Base-by-base conservation (phyloP, 2,329 filamentous ascomycete species). In the Sphaceloma murrayae region DNA sequence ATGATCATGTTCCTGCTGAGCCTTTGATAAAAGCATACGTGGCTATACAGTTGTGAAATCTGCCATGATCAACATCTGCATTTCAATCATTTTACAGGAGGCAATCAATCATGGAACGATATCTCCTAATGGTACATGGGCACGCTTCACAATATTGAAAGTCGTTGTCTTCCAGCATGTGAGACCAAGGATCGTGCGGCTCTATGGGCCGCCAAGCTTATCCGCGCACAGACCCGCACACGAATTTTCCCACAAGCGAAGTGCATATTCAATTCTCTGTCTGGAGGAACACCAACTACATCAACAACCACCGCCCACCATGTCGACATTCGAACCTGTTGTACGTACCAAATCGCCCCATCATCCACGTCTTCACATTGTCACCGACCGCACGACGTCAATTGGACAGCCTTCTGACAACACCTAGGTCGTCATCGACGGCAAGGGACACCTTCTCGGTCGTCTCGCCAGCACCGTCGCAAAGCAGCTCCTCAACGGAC, bases 381-480 rank as follows among this genome's bases (percentile, higher is more conserved):
- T n/a, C n/a, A n/a, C n/a, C n/a, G n/a, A n/a, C n/a, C n/a, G n/a
- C n/a, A n/a, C n/a, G n/a, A n/a, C n/a, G n/a, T n/a, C n/a, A n/a
- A n/a, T n/a, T n/a, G n/a, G n/a, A n/a, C n/a, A n/a, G n/a, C n/a
- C n/a, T n/a, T n/a, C 47, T 51, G 40, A 51, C 49, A 33, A 24
- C 29, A 40, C 47, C 39, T 53, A 94, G 87, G 82, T 95, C 76
- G 85, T 95, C 76, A 94, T 98, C 69, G 91, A 98, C 82, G 91
- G 88, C 85, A 98, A 98, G 82, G 91, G 91, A 74, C 91, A 98
- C 75, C 84, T 98, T 70, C 87, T 98, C 72, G 91, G 91, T 78
- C 89, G 91, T 72, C 82, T 98, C 70, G 89, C 89, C 75, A 87
- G 81, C 70, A 94, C 87, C 67, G 87, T 96, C 66, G 89, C 89